phyloP scores from a whole-genome alignment of 805 yeast genomes.

The Teunomyces funiuensis region DNA sequence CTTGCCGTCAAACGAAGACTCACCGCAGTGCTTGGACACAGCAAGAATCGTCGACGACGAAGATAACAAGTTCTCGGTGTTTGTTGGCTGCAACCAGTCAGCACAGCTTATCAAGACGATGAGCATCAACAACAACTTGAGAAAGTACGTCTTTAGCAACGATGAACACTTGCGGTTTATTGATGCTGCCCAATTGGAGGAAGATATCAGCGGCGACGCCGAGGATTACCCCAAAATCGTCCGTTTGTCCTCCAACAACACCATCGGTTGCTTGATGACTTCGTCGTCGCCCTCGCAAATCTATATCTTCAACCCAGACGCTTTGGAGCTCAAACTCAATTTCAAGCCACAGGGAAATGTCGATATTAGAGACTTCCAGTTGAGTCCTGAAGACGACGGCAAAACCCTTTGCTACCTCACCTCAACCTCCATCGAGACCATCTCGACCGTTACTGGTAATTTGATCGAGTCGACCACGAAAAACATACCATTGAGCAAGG shows the following conservation, averaged over 20 bases:
- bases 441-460: constrained; percentile 50
- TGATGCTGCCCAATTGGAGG: constrained; percentile 60
- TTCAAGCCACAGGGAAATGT: constrained; percentile 54
- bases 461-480: constrained; percentile 25
- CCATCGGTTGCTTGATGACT: constrained; percentile 67
- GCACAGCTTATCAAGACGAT: constrained; percentile 51
- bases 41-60: constrained; percentile 26
- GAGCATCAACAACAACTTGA: constrained; percentile 67
- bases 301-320: constrained; percentile 56
- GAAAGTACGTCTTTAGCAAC: constrained; percentile 57
- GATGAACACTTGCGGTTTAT: constrained; percentile 62
- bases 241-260: constrained; percentile 55
- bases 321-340: constrained; percentile 53
- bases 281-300: constrained; percentile 64
- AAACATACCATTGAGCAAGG: constrained; percentile 18
- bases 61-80: constrained; percentile 46
- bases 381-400: constrained; percentile 60
- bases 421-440: constrained; percentile 46
- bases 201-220: constrained; percentile 32
- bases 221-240: constrained; percentile 68
- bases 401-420: constrained; percentile 65
- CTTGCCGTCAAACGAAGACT: constrained; percentile 67
- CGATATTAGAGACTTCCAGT: constrained; percentile 58
- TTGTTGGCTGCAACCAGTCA: constrained; percentile 77
- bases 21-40: constrained; percentile 81